These are phyloP conservation scores for Pythium folliculosum DNA, from an alignment of 352 stramenopile genomes.

Conservation along the genomic window DNA sequence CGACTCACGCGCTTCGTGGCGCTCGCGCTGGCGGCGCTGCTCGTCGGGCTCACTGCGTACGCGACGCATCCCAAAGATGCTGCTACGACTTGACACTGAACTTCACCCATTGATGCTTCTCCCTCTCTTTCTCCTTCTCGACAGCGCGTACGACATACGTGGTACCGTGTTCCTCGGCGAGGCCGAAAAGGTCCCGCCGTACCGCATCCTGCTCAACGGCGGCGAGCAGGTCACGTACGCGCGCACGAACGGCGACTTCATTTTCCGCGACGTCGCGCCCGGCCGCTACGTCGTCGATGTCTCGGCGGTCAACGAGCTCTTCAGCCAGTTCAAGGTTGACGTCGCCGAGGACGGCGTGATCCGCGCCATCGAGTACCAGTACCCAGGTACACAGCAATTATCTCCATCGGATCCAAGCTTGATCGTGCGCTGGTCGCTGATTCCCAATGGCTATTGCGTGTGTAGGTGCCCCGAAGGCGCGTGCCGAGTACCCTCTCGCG, in stretches of 20 bases:
- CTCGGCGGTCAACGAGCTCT: constrained; percentile 62
- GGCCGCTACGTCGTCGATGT: constrained; percentile 82
- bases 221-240: constrained; percentile 72
- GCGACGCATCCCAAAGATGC: background rate
- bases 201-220: constrained; percentile 73
- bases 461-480: constrained; percentile 51
- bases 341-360: constrained; percentile 53
- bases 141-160: constrained; percentile 56
- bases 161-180: constrained; percentile 54
- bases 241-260: constrained; percentile 63
- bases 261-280: constrained; percentile 69
- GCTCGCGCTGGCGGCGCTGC: constrained; percentile 36
- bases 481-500: constrained; percentile 60
- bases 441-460: no score
- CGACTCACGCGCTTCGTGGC: constrained; percentile 32
- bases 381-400: constrained; percentile 44
- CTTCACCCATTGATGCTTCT: no score
- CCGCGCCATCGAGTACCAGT: constrained; percentile 80
- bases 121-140: background rate
- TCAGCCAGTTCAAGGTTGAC: constrained; percentile 76
- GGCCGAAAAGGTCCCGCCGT: constrained; percentile 56
- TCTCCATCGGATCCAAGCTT: no score
- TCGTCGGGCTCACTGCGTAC: constrained; percentile 23
- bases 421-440: no score
- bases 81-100: background rate